Evolutionary conservation across 257 asterid species (phyloP), one percentile per base, ranked within the genome.

Genomic region (Salvia hispanica): DNA sequence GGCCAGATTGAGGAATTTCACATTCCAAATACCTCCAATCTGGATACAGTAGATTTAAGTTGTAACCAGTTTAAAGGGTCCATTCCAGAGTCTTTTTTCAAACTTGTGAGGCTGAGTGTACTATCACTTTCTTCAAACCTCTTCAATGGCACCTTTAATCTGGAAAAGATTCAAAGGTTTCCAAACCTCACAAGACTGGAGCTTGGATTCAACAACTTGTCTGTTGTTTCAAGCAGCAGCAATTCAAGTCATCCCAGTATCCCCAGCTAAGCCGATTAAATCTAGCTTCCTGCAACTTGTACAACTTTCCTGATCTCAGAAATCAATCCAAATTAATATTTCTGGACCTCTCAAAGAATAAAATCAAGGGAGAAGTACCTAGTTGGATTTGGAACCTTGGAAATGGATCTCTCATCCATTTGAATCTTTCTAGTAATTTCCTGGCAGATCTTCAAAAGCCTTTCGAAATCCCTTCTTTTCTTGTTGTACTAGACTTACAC

Each of bases 301-400:
- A 11, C 34, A 7, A 2, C 0, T 80, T 88, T 6, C 95, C 90
- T 0, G 48, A 79, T 15, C 48, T 83, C 33, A 51, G 53, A 39
- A 76, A 70, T 33, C 80, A 74, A 21, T 21, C 71, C 7, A 62
- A 11, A 1, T 0, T 85, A 51, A 1, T 5, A 2, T 18, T 58
- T 2, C 62, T 87, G 62, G 92, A 88, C 80, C 86, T 87, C 14
- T 87, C 95, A 0, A 67, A 16, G 54, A 82, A 86, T 58, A 60
- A 36, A 56, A 76, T 86, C 2, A 0, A 0, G 18, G 95, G 87
- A n/a, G 72, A 78, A 64, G 58, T 85, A 28, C 89, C 91, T 7
- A 79, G 70, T 36, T 87, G 92, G 95, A 76, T 87, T 42, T 85
- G 95, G 92, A 40, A 44, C 25, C 43, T 80, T 5, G 81, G 76